Base-by-base conservation (phyloP, 257 asterid species). In the Plectranthus barbatus region DNA sequence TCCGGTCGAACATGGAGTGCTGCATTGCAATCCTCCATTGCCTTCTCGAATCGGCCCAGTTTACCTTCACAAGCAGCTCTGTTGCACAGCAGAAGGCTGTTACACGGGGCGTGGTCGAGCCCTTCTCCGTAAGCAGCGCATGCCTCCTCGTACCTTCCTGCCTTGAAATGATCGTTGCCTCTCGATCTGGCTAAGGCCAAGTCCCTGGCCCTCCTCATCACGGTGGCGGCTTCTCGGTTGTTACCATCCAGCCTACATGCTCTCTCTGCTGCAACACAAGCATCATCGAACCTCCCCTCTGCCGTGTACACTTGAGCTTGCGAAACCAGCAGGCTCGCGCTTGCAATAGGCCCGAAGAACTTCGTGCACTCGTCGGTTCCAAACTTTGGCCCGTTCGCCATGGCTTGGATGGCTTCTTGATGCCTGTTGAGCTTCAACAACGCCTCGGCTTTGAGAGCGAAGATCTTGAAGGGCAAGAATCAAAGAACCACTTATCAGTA, bases 201-300 rank as follows among this genome's bases (percentile, higher is more conserved):
- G 0, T 77, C 83, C 72, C 67, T 75, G 15, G 86, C 73, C 73
- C 66, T 82, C 76, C 75, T 83, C 15, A 69, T 49, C 2, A 83
- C 46, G 60, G 9, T 34, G 60, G 31, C 70, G 7, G 80, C 86
- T 13, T 89, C 97, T 77, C 64, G 86, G 79, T 75, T 86, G 54
- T 72, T 84, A 1, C 74, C 20, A 23, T 89, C 91, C 1, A 89
- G 86, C 57, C 65, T 60, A 0, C 76, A 39, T 9, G 95, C 95
- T 37, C 76, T 75, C 70, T 86, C 87, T 0, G 83, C 80, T 18
- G 74, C 74, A 68, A 80, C 62, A n/a, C n/a, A n/a, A 4, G 94
- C 91, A n/a, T 84, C 81, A 0, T 89, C 94, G 1, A 68, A 86
- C 96, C 97, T 86, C 64, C 95, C 97, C 0, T 82, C 82, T 70